Base-by-base conservation (phyloP, 129 eudicot genomes). In the sunflower (Helianthus annuus) region DNA sequence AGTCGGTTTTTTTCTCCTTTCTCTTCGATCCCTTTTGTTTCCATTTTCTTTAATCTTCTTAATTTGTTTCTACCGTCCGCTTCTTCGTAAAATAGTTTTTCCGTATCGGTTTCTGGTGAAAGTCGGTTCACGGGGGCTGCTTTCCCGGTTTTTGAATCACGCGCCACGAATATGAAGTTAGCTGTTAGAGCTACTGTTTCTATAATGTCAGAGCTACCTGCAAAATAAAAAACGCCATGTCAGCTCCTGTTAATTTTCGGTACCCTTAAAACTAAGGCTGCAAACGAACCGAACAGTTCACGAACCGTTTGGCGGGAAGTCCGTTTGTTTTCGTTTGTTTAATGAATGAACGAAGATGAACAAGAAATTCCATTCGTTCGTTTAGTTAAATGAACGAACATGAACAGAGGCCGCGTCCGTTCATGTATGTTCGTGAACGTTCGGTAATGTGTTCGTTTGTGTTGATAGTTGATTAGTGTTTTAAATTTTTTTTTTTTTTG, bases 111-210 rank as follows among this genome's bases (percentile, higher is more conserved):
- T 86, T 90, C 81, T 8, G 99, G 99, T 55, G 79, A 78, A 44
- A 95, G 86, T 64, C 99, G 90, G 52, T 95, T 95, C 72, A 95
- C 97, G 10, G 88, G 91, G 70, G 99, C 97, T 48, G 99, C 97
- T 82, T 86, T 83, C 78, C 91, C 85, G 2, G 97, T 90, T 83
- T 90, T 85, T 44, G 96, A 95, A 83, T 95, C 99, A 52, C 96
- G 97, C 32, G 99, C 99, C 64, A 95, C 99, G 14, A 90, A 95
- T 61, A 95, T 95, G 78, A 95, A 95, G 72, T 91, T 95, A 68
- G 99, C 99, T 0, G 92, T 75, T 46, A 94, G 82, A 70, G 96
- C 97, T 54, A 86, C 72, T 22, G 97, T 78, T 69, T 90, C 93
- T 49, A 73, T 39, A 55, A 75, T 75, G 29, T 82, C 81, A 52